Base-by-base conservation (phyloP, 257 asterid species). In the Mentha longifolia region DNA sequence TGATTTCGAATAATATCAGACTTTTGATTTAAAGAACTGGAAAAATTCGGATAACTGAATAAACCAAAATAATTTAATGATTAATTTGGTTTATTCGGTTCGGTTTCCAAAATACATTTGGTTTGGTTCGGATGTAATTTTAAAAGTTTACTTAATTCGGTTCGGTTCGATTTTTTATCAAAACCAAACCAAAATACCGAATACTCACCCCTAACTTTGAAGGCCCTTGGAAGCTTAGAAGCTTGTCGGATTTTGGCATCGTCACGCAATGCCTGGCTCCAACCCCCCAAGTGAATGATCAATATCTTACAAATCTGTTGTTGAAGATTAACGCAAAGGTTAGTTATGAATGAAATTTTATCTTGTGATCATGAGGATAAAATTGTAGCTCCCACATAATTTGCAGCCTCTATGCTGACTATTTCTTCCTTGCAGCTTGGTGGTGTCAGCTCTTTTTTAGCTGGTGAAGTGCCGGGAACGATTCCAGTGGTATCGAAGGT, bases 151-250 rank as follows among this genome's bases (percentile, higher is more conserved):
- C n/a, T n/a, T n/a, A n/a, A n/a, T n/a, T n/a, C n/a, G n/a, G n/a
- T n/a, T n/a, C n/a, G n/a, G n/a, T n/a, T n/a, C n/a, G n/a, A n/a
- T n/a, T n/a, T n/a, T n/a, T n/a, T n/a, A n/a, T n/a, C n/a, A n/a
- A n/a, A n/a, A n/a, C n/a, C 4, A 31, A 31, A 31, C n/a, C n/a
- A n/a, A n/a, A n/a, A n/a, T n/a, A n/a, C n/a, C n/a, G n/a, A n/a
- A n/a, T n/a, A n/a, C n/a, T 31, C 4, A 6, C 13, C 9, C 2
- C 20, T 9, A 67, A 37, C 37, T 50, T 64, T 35, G n/a, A 47
- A 94, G 99, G 97, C 50, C 99, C 99, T 0, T 94, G 99, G 99
- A 94, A 94, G 77, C 85, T 88, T 30, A 94, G 85, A 59, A 85
- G 83, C 80, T 81, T 94, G 76, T 80, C 97, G 3, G 97, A 86